Conservation (phyloP, 768 basidiomycete species). For the Tricholoma sp. region DNA sequence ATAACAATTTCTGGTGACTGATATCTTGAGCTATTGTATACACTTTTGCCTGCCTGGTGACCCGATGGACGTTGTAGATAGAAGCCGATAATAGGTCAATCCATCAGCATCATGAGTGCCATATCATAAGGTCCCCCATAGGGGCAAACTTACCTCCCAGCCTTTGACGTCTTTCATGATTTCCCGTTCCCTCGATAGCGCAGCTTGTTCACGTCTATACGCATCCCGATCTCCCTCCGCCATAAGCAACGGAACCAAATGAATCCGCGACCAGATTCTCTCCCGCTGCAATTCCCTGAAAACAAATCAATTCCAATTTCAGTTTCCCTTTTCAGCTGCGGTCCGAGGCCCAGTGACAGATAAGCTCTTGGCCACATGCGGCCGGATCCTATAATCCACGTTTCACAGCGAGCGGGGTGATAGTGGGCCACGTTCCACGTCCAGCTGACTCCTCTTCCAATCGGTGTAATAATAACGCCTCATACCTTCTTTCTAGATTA, state of each 20-base stretch:
- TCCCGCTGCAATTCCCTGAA: constrained; percentile 88
- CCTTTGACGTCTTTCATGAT: constrained; percentile 94
- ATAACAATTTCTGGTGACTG: constrained; percentile 38
- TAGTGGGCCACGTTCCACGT: constrained; percentile 59
- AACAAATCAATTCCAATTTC: constrained; percentile 35
- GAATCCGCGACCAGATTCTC: constrained; percentile 92
- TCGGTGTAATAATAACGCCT: constrained; percentile 16
- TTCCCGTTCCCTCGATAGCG: constrained; percentile 70
- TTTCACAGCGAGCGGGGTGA: constrained; percentile 62
- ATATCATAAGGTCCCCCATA: constrained; percentile 13
- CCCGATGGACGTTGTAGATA: constrained; percentile 10
- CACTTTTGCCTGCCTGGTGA: constrained; percentile 73
- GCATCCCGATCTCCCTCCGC: constrained; percentile 93
- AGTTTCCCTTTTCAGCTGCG: constrained; percentile 38
- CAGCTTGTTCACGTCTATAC: constrained; percentile 78
- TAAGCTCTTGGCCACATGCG: constrained; percentile 35
- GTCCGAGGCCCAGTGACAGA: constrained; percentile 38
- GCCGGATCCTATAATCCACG: constrained; percentile 68
- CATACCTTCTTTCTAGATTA: constrained; percentile 86
- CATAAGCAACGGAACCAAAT: constrained; percentile 86
- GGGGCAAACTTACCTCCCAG: constrained; percentile 76
- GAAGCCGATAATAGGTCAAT: constrained; percentile 13
- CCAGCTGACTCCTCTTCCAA: constrained; percentile 44
- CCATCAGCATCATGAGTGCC: constrained; percentile 18
- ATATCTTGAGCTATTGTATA: constrained; percentile 79